Percentiles rank a stretch among this genome's conserved stretches.
These are phyloP conservation scores for Paecilomyces sp. DNA, from an alignment of 2,329 filamentous ascomycete species.

Conservation along the genomic window DNA sequence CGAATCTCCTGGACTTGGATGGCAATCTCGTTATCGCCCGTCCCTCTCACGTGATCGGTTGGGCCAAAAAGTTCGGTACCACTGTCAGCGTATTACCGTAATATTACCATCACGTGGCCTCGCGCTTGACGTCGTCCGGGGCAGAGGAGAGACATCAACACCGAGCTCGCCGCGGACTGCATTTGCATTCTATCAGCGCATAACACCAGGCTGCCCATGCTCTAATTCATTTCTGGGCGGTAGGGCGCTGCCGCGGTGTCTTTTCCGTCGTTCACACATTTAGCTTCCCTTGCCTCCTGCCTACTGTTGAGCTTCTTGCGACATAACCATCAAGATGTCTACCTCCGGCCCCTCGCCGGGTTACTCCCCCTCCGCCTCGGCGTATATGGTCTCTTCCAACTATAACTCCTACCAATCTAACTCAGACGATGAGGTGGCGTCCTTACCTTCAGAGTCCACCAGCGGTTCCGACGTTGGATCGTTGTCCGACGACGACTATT, in stretches of 20 bases:
- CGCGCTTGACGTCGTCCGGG: conserved; percentile 2
- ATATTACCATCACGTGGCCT: not conserved
- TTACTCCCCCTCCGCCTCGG: conserved; percentile 30
- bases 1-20: not conserved
- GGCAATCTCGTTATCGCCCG: not conserved
- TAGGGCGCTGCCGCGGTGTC: conserved; percentile 27
- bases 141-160: not conserved
- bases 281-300: conserved; percentile 6
- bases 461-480: conserved; percentile 32
- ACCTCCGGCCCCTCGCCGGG: conserved; percentile 20
- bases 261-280: conserved; percentile 8
- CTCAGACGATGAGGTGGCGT: conserved; percentile 36
- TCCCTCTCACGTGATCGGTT: not conserved
- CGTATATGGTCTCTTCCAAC: conserved; percentile 32
- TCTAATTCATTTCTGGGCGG: conserved; percentile 15
- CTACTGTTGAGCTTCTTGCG: conserved; percentile 5
- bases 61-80: not conserved
- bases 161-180: not conserved
- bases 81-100: conserved; percentile 3
- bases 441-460: conserved; percentile 35
- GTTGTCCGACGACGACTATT: conserved; percentile 49
- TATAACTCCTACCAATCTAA: conserved; percentile 16
- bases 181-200: not conserved
- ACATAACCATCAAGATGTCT: conserved; percentile 19
- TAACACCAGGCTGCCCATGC: conserved; percentile 10